Base-by-base conservation (phyloP, 768 basidiomycete species). In the Termitomyces sp. region DNA sequence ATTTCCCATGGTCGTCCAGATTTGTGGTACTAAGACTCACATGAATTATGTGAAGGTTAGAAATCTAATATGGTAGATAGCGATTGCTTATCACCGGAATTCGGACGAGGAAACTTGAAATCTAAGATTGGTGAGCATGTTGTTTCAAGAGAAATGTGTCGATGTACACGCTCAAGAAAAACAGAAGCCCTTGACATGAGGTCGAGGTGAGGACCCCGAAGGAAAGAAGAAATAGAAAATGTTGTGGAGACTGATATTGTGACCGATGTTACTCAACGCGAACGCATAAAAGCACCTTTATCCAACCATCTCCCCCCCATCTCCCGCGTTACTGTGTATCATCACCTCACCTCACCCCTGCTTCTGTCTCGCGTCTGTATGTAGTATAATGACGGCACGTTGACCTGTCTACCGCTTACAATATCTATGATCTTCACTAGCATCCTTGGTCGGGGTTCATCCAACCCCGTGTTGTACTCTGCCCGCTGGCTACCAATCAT, bases 391-490 rank as follows among this genome's bases (percentile, higher is more conserved):
- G 24, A 27, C 14, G 26, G 50, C 20, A 26, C 36, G 50, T 34
- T 26, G 50, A 26, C 24, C n/a, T 27, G 24, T 51, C 36, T 52
- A 27, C 32, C 27, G 20, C 5, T 32, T 42, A 34, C 36, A 18
- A 51, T n/a, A n/a, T 51, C 50, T 3, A 26, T 51, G 50, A 51
- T 27, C 36, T 51, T 27, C 50, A 51, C 36, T 37, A 18, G 24
- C n/a, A 51, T 24, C 36, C 9, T 39, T 51, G 50, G 50, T 51
- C 50, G 24, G 24, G 36, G 36, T 50, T 27, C 36, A 50, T 51
- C 50, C 50, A 51, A n/a, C 50, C 50, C 24, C 36, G 50, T 51
- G 50, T 51, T 51, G 50, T 51, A 51, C 50, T 51, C 50, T 51
- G 50, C n/a, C 50, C 39, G 50, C 24, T 51, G 50, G 36, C 18